Percentiles rank a stretch among this genome's conserved stretches.
Evolutionary conservation across 2,329 filamentous ascomycete genomes (phyloP).

Genomic region (Neopestalotiopsis clavispora): DNA sequence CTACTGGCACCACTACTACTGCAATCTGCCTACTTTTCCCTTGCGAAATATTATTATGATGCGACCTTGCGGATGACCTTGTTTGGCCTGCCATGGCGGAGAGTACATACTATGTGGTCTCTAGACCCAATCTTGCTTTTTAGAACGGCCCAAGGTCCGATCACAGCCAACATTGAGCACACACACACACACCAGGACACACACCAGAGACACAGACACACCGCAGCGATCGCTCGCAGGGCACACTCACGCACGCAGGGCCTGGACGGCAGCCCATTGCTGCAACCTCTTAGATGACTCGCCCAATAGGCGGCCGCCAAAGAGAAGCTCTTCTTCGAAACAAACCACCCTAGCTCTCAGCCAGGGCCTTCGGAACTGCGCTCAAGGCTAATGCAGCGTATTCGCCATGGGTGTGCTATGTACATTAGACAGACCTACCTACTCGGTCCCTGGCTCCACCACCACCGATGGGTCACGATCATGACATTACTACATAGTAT

Average conservation of each 20-base stretch:
- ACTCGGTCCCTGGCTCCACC: background rate
- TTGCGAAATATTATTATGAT: conserved; percentile 18
- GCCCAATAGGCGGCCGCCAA: conserved; percentile 17
- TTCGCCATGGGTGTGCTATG: background rate
- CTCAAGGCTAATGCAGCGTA: conserved; percentile 16
- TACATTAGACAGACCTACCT: conserved; percentile 10
- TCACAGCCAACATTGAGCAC: background rate
- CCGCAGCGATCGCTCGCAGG: conserved; percentile 21
- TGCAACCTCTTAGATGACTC: conserved; percentile 18
- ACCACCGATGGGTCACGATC: conserved; percentile 9
- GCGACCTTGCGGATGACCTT: conserved; percentile 13
- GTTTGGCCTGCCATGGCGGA: conserved; percentile 9
- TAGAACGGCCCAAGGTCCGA: conserved; percentile 8
- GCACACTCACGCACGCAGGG: conserved; percentile 1
- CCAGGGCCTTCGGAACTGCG: conserved; percentile 11
- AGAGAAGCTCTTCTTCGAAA: conserved; percentile 19
- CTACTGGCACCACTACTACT: background rate
- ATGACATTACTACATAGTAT: conserved; percentile 10
- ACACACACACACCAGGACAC: background rate
- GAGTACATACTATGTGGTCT: conserved; percentile 3
- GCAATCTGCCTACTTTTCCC: background rate
- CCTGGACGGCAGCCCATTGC: conserved; percentile 11
- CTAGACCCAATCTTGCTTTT: conserved; percentile 12
- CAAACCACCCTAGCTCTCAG: conserved; percentile 13
- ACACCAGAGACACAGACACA: conserved; percentile 12